Base-by-base conservation (phyloP, 2,329 filamentous ascomycete species). In the Fusarium poae region DNA sequence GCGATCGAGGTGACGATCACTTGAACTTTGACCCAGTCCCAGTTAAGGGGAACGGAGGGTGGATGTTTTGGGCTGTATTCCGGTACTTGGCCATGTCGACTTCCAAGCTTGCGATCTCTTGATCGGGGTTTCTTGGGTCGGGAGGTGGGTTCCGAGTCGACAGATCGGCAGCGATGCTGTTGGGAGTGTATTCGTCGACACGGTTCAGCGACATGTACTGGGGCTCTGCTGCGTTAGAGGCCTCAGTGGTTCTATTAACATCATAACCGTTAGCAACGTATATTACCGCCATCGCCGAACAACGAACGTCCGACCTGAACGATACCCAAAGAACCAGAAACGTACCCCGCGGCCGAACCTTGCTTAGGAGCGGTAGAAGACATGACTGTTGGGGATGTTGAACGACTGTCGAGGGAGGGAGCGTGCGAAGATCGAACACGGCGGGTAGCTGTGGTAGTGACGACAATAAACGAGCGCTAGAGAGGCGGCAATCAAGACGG, bases 281-380 rank as follows among this genome's bases (percentile, higher is more conserved):
- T 32, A 23, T 7, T 18, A 15, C 10, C 34, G 23, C 23, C 27
- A 15, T 35, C 9, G 12, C 29, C 43, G 27, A 44, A 37, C 35
- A n/a, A 52, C 52, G 35, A 55, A 62, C 25, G 20, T 21, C 21
- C 25, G 25, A 52, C 35, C n/a, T 37, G 29, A 66, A 43, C 39
- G 40, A 21, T 21, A 20, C 20, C 34, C 18, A 30, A 49, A 30
- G 32, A 51, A 46, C 44, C 27, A 34, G 37, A 16, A 27, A 62
- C 66, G 10, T 70, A 70, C 66, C 49, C 34, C 11, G 15, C 29
- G 57, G 39, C 65, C 45, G 66, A 69, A 32, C 62, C 62, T 35
- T 59, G 62, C 18, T 53, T 49, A 37, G 62, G 44, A 12, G 7
- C 21, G 42, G 55, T 39, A 20, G 66, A 68, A n/a, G 61, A 55